phyloP scores from a whole-genome alignment of 2,329 filamentous ascomycete genomes.

The Fusarium mexicanum region DNA sequence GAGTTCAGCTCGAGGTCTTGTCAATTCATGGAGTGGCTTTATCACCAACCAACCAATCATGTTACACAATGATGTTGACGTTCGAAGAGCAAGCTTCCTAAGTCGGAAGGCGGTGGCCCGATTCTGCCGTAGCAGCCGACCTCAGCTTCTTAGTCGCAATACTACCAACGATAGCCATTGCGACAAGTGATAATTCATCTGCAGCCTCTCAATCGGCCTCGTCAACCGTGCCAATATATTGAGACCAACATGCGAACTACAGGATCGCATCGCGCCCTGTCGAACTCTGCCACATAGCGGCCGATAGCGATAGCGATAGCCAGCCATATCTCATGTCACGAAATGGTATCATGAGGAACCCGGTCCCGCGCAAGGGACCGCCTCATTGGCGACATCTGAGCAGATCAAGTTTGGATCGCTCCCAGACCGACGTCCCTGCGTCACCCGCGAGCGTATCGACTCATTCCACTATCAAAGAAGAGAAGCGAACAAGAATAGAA shows the following conservation, averaged over 20 bases:
- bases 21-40: not conserved
- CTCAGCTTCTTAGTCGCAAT: constrained; percentile 28
- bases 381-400: constrained; percentile 64
- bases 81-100: not conserved
- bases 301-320: constrained; percentile 18
- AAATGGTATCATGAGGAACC: constrained; percentile 42
- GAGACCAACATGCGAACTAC: constrained; percentile 38
- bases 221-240: constrained; percentile 16
- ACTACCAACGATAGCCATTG: constrained; percentile 14
- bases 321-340: constrained; percentile 42
- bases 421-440: constrained; percentile 50
- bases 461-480: constrained; percentile 57
- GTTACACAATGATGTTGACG: constrained; percentile 5
- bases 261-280: constrained; percentile 24
- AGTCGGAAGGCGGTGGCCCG: constrained; percentile 42
- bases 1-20: not conserved
- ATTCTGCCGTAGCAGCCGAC: constrained; percentile 44
- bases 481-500: constrained; percentile 51
- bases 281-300: constrained; percentile 33
- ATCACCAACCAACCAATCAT: constrained; percentile 22
- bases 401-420: constrained; percentile 57
- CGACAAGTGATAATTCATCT: constrained; percentile 11
- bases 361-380: constrained; percentile 55
- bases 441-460: constrained; percentile 62
- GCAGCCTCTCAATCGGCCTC: constrained; percentile 12